Percentiles rank a stretch among this genome's conserved stretches.
Conservation (phyloP, 2,329 filamentous ascomycete genomes). For the Amauroascus niger region DNA sequence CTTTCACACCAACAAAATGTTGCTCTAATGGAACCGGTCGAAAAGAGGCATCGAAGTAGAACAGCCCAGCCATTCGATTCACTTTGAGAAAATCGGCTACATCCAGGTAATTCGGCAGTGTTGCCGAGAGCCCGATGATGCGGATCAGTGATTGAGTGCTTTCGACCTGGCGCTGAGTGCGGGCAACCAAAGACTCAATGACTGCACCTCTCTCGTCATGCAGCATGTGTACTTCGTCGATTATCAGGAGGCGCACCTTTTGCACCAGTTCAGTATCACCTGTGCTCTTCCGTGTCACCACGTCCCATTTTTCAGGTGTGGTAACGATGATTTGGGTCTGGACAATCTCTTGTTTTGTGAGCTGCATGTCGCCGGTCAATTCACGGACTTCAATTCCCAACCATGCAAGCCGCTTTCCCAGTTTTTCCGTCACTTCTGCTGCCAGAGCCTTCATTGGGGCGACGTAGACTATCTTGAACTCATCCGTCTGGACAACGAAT, state of each 20-base stretch:
- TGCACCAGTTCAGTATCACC: constrained; percentile 96
- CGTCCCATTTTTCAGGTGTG: constrained; percentile 98
- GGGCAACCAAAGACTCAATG: constrained; percentile 85
- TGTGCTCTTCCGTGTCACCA: constrained; percentile 91
- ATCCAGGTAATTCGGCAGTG: constrained; percentile 90
- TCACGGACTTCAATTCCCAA: constrained; percentile 85
- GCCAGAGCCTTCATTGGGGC: constrained; percentile 98
- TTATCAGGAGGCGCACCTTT: constrained; percentile 90
- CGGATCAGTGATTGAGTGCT: constrained; percentile 96
- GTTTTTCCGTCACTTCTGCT: constrained; percentile 89
- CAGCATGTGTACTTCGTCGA: constrained; percentile 98
- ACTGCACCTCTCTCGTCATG: constrained; percentile 96
- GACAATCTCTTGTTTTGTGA: constrained; percentile 92
- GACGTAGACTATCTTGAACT: constrained; percentile 98
- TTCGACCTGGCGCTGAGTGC: constrained; percentile 92
- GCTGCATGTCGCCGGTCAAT: constrained; percentile 95
- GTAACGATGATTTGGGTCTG: constrained; percentile 97
- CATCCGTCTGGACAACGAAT: constrained; percentile 71
- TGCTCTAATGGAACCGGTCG: constrained; percentile 92
- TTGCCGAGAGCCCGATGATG: constrained; percentile 90
- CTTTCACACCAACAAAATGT: constrained; percentile 89
- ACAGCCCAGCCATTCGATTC: constrained; percentile 82
- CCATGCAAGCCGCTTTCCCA: constrained; percentile 87
- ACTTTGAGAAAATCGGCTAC: constrained; percentile 96
- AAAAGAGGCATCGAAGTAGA: constrained; percentile 96